These are phyloP conservation scores for Trametes villosa DNA, from an alignment of 768 basidiomycete genomes.

Conservation along the genomic window DNA sequence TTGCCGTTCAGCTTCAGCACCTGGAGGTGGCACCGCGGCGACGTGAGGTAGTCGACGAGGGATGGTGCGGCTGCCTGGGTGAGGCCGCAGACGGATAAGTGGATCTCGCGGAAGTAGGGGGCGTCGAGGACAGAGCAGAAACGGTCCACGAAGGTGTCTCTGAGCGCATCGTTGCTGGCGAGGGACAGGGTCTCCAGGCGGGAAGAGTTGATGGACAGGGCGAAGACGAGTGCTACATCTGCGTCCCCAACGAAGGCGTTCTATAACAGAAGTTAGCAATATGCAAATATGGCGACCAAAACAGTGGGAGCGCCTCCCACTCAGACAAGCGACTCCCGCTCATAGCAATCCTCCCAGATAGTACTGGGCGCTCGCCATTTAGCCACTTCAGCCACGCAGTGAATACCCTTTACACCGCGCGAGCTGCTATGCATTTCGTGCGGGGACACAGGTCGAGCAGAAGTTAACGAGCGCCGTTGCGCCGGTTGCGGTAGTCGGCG, in stretches of 20 bases:
- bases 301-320: too few species aligned
- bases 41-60: conserved; percentile 55
- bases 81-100: conserved; percentile 50
- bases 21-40: conserved; percentile 52
- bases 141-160: conserved; percentile 50
- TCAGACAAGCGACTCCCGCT: too few species aligned
- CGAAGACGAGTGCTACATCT: conserved; percentile 43
- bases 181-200: conserved; percentile 54
- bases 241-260: conserved; percentile 47
- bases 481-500: too few species aligned
- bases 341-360: too few species aligned
- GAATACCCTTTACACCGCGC: too few species aligned
- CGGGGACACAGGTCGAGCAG: too few species aligned
- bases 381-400: too few species aligned
- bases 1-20: conserved; percentile 62
- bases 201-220: conserved; percentile 58
- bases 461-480: too few species aligned
- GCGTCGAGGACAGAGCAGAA: conserved; percentile 58
- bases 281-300: too few species aligned
- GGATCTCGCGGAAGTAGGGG: conserved; percentile 54
- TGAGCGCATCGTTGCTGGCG: conserved; percentile 52
- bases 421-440: too few species aligned
- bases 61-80: conserved; percentile 36
- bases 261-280: conserved; percentile 26
- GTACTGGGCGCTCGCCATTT: too few species aligned